Conservation (phyloP, 257 asterid genomes). For the Thymus quinquecostatus region DNA sequence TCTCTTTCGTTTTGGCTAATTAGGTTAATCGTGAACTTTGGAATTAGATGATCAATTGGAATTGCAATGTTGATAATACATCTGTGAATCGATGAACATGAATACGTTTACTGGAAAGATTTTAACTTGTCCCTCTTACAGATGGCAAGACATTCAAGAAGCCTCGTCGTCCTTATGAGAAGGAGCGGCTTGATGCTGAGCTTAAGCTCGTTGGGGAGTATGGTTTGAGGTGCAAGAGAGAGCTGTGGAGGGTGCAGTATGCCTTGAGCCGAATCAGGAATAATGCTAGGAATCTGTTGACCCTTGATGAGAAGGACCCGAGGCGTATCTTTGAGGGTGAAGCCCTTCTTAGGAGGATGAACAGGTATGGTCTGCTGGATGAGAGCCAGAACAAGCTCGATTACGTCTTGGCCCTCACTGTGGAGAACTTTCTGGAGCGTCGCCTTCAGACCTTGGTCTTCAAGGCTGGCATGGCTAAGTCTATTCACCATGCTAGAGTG, state of each 20-base stretch:
- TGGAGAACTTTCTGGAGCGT: conserved; percentile 87
- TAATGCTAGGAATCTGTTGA: conserved; percentile 73
- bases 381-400: conserved; percentile 92
- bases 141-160: conserved; percentile 94
- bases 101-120: background rate
- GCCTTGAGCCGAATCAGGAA: conserved; percentile 85
- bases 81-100: too few species aligned
- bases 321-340: conserved; percentile 88
- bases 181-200: conserved; percentile 90
- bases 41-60: background rate
- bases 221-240: conserved; percentile 87
- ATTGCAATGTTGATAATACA: background rate
- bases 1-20: background rate
- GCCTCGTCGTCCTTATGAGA: conserved; percentile 90
- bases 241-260: conserved; percentile 93
- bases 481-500: conserved; percentile 89
- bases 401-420: conserved; percentile 83
- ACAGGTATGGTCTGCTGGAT: conserved; percentile 71
- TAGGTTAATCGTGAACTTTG: background rate
- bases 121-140: conserved; percentile 17
- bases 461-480: conserved; percentile 91
- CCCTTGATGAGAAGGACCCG: conserved; percentile 85
- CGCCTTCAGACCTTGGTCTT: conserved; percentile 87
- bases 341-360: conserved; percentile 90
- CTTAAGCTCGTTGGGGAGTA: conserved; percentile 85